Evolutionary conservation across 257 asterid genomes (phyloP).

Genomic region (Thymus mandschuricus): DNA sequence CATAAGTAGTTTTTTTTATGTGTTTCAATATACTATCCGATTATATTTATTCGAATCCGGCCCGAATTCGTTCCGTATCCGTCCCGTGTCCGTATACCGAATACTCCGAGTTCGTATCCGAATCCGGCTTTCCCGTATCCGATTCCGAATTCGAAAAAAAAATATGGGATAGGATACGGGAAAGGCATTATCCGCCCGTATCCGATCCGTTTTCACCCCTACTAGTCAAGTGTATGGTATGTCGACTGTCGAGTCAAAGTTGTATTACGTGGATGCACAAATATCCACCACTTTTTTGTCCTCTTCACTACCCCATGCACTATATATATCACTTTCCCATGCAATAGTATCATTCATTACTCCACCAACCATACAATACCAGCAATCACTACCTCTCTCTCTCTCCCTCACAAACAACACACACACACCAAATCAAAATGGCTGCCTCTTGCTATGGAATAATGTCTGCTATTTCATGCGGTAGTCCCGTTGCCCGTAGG

Average conservation of each 20-base stretch:
- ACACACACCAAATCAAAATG: constrained; percentile 18
- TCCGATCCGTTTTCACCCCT: too few species aligned
- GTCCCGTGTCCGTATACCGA: too few species aligned
- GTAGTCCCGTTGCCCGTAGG: constrained; percentile 22
- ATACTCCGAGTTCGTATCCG: too few species aligned
- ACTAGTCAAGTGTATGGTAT: not conserved
- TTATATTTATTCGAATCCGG: too few species aligned
- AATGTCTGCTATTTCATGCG: constrained; percentile 30
- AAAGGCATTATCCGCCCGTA: too few species aligned
- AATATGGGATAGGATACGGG: too few species aligned
- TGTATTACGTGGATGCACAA: constrained; percentile 44
- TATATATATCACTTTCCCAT: constrained; percentile 28
- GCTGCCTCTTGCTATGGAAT: constrained; percentile 42
- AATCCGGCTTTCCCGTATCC: too few species aligned
- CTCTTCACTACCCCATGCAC: constrained; percentile 31
- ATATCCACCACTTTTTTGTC: constrained; percentile 38
- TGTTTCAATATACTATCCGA: too few species aligned
- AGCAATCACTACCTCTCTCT: not conserved
- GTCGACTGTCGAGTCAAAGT: not conserved
- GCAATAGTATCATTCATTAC: not conserved
- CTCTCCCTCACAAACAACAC: not conserved
- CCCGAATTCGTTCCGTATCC: too few species aligned
- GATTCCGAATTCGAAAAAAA: too few species aligned
- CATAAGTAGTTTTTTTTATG: too few species aligned
- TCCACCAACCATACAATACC: not conserved